Base-by-base conservation (phyloP, 306 rosid species). In the Corylus americana region DNA sequence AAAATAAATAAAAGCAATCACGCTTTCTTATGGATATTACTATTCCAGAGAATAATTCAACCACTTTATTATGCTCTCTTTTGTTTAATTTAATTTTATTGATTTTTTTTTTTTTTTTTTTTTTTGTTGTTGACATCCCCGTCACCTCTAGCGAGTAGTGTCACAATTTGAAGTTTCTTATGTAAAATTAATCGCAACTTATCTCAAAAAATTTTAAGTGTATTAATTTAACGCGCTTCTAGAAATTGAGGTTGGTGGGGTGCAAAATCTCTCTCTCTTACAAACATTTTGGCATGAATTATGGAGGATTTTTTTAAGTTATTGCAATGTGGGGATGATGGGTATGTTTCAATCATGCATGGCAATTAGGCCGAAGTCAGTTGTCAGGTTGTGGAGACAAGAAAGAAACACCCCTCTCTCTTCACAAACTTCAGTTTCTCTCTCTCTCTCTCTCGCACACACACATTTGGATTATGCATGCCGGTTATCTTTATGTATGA, bases 311-410 rank as follows among this genome's bases (percentile, higher is more conserved):
- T 25, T 25, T 45, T 76, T 64, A 64, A 39, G 58, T 50, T 29
- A 66, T 66, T 54, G 61, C 61, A 51, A 66, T 54, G 69, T 71
- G 68, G 55, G 59, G 67, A 70, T 78, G 82, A 81, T 53, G 81
- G 81, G 82, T 79, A 55, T 88, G 87, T 89, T 87, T 87, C 83
- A 83, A 78, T 82, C 71, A 71, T 85, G 88, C 88, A 83, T 80
- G 85, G 83, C 97, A 91, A 82, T 74, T 63, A 69, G 68, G 84
- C 83, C 70, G 77, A 85, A 57, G 20, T 64, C 70, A 54, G 14
- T 79, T 87, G 95, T 83, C 86, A 71, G 84, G 77, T 87, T 83
- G 84, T 75, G 90, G 80, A 82, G 96, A 89, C 96, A 91, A 79
- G 67, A 74, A 77, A 82, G 87, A 31, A 31, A 80, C 89, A 89